Evolutionary conservation across 2,329 filamentous ascomycete genomes (phyloP).

Genomic region (Xylariaceae sp.): DNA sequence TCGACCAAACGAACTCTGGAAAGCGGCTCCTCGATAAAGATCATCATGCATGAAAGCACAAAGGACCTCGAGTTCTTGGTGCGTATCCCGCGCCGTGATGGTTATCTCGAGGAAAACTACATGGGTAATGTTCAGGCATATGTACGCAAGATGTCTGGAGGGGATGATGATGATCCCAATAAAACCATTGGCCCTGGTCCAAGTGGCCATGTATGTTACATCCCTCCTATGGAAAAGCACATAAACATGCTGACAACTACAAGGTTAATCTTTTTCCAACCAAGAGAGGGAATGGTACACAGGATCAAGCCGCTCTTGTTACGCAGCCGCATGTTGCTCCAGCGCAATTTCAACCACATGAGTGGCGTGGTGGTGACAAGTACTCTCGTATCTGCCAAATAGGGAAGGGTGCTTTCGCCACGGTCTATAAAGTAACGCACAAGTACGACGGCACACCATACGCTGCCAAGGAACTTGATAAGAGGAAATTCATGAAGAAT

Average conservation of each 20-base stretch:
- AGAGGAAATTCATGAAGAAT: constrained; percentile 89
- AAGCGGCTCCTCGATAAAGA: constrained; percentile 68
- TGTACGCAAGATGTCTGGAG: constrained; percentile 38
- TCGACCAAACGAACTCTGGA: constrained; percentile 58
- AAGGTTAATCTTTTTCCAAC: constrained; percentile 28
- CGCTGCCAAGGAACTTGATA: constrained; percentile 93
- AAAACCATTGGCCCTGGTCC: constrained; percentile 45
- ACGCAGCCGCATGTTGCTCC: constrained; percentile 26
- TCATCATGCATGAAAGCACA: constrained; percentile 50
- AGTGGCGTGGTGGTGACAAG: constrained; percentile 76
- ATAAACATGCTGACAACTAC: constrained; percentile 9
- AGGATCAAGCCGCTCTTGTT: constrained; percentile 7
- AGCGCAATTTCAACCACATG: constrained; percentile 43
- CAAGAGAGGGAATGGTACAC: constrained; percentile 9
- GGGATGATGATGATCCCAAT: constrained; percentile 29
- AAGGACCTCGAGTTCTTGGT: constrained; percentile 76
- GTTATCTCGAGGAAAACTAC: constrained; percentile 61
- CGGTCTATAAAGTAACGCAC: constrained; percentile 83
- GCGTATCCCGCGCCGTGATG: constrained; percentile 73
- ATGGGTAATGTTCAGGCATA: constrained; percentile 65
- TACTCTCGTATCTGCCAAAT: constrained; percentile 82
- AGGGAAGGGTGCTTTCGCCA: constrained; percentile 92
- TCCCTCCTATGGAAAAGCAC: constrained; percentile 1
- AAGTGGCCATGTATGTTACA: constrained; percentile 39
- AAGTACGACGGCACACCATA: constrained; percentile 80